Evolutionary conservation across 345 rosid species (phyloP).

Genomic region (Schrenkiella parvula): DNA sequence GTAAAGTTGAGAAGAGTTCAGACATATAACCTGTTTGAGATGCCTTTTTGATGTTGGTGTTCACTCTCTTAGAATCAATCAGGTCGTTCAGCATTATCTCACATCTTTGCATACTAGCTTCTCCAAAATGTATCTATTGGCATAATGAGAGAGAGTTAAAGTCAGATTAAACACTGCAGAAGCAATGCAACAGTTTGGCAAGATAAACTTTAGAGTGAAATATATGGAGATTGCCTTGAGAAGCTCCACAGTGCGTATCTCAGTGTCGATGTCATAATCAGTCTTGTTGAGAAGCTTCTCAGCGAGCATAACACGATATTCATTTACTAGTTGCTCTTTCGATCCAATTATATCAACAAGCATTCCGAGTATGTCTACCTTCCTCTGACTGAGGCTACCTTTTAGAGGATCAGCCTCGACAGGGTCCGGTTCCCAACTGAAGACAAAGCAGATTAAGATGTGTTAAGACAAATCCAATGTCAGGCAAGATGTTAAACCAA

Average conservation of each 20-base stretch:
- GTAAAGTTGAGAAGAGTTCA: constrained; percentile 6
- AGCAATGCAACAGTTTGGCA: background rate
- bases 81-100: constrained; percentile 98
- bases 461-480: constrained; percentile 3
- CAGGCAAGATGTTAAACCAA: background rate
- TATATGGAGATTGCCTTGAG: constrained; percentile 61
- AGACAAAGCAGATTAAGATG: constrained; percentile 11
- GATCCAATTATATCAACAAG: constrained; percentile 94
- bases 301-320: constrained; percentile 93
- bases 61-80: constrained; percentile 94
- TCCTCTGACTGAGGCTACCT: constrained; percentile 77
- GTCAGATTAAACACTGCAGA: constrained; percentile 2
- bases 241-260: constrained; percentile 94
- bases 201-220: background rate
- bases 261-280: constrained; percentile 89
- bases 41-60: constrained; percentile 71
- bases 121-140: constrained; percentile 92
- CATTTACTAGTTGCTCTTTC: constrained; percentile 88
- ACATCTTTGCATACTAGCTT: constrained; percentile 92
- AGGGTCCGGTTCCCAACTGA: constrained; percentile 99
- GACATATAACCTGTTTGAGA: constrained; percentile 46
- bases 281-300: constrained; percentile 95
- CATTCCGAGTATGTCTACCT: constrained; percentile 92
- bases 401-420: constrained; percentile 85
- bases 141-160: background rate